Evolutionary conservation across 768 basidiomycete genomes (phyloP), one percentile per base, ranked within the genome.

Genomic region (Podaxis carcinomalis): DNA sequence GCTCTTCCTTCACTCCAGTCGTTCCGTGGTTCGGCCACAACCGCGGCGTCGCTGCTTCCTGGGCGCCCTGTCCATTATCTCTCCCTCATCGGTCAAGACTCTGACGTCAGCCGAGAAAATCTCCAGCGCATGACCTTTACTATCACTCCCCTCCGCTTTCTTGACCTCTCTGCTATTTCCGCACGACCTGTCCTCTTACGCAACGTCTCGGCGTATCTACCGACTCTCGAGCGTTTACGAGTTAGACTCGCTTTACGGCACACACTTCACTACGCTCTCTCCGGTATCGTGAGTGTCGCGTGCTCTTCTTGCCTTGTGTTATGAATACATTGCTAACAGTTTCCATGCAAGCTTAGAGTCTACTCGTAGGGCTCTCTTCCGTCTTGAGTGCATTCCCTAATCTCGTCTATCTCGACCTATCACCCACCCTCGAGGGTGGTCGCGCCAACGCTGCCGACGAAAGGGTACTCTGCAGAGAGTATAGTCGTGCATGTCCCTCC

Each of bases 211-310:
- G 74, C 72, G 16, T 75, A 81, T 68, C 75, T 88, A 51, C 73
- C 77, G 51, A 74, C 74, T 51, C 68, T 89, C 47, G 78, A 84
- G 67, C 74, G 70, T 44, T 75, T 88, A 67, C 78, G 78, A 60
- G 76, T 88, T 42, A 78, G 78, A 65, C 80, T 87, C 49, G 85
- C 87, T 19, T 74, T 88, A 36, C 75, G 86, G 39, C 86, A 88
- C 67, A 87, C 86, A 6, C 76, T 88, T 28, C 86, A 87, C 65
- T 84, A 81, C 67, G 77, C 85, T 23, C 76, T 87, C 61, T 80
- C 82, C 23, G 87, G 86, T 54, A 85, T 87, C 72, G 87, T 87
- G 74, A 84, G 87, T 76, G 56, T 21, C 39, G 36, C 37, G 59
- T 63, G 49, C 63, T 35, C 55, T 59, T 44, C 53, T 47, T 59